Conservation (phyloP, 2,329 filamentous ascomycete genomes). For the Cyanodermella asteris region DNA sequence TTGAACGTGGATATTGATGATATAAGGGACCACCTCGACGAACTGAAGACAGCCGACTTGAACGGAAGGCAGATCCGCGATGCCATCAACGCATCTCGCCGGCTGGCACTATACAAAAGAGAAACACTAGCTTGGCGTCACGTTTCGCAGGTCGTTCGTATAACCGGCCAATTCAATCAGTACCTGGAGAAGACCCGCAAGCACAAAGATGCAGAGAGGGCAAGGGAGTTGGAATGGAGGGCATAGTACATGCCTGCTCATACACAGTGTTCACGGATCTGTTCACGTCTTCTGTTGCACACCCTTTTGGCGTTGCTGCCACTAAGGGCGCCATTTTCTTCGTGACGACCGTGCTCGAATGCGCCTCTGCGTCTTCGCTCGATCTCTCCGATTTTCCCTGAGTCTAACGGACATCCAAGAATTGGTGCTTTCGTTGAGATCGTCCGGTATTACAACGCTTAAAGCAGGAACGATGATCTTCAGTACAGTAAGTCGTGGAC, state of each 20-base stretch:
- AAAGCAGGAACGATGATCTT: conserved; percentile 1
- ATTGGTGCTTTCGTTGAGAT: not conserved
- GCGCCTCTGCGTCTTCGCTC: too few relatives aligned
- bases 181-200: conserved; percentile 6
- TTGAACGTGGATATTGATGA: conserved; percentile 7
- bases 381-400: too few relatives aligned
- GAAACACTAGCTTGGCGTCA: conserved; percentile 5
- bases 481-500: conserved; percentile 1
- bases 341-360: too few relatives aligned
- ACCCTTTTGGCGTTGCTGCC: too few relatives aligned
- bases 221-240: conserved; percentile 4
- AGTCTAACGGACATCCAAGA: not conserved
- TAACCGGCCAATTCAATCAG: conserved; percentile 6
- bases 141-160: conserved; percentile 5
- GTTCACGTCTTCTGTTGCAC: too few relatives aligned
- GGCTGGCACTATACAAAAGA: conserved; percentile 7
- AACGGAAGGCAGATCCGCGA: conserved; percentile 14
- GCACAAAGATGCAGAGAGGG: conserved; percentile 6
- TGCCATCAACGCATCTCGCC: conserved; percentile 9
- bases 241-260: too few relatives aligned
- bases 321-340: too few relatives aligned
- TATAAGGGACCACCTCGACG: conserved; percentile 6
- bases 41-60: conserved; percentile 7
- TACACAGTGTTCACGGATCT: too few relatives aligned
- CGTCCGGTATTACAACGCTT: not conserved